Percentiles rank a stretch among this genome's conserved stretches.
Conservation (phyloP, 306 rosid genomes). For the Casuarina cunninghamiana region DNA sequence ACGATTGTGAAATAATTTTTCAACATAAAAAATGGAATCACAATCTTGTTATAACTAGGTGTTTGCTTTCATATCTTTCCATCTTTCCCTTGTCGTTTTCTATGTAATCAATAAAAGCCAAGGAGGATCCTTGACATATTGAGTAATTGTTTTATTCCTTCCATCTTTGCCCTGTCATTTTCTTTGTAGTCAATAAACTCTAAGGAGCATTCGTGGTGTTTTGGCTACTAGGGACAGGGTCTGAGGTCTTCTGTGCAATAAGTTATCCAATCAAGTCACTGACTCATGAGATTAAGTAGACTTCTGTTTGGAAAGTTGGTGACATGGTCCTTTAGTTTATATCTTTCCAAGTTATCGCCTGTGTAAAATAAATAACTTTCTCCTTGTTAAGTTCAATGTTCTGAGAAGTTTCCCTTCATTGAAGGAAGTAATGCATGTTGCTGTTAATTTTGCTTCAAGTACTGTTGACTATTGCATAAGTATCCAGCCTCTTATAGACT, state of each 20-base stretch:
- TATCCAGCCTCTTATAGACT: conserved; percentile 3
- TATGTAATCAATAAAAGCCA: not conserved
- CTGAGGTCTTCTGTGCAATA: not conserved
- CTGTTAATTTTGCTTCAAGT: not conserved
- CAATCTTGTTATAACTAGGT: not conserved
- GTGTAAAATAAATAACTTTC: not conserved
- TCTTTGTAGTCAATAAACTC: not conserved
- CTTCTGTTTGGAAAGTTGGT: not conserved
- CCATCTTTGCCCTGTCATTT: not conserved
- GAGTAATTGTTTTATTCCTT: no score
- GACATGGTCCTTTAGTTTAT: not conserved
- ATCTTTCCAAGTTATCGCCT: not conserved
- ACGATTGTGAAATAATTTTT: not conserved
- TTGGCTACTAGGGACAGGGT: not conserved
- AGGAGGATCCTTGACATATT: not conserved
- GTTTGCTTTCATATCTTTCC: not conserved
- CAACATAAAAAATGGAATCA: not conserved
- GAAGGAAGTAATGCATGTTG: not conserved
- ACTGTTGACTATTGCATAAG: not conserved
- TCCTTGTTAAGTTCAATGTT: not conserved
- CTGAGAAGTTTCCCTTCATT: not conserved
- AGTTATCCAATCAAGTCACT: not conserved
- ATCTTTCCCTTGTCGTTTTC: not conserved
- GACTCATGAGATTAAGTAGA: not conserved
- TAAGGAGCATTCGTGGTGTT: not conserved